Evolutionary conservation across 345 rosid species (phyloP), one percentile per base, ranked within the genome.

Genomic region (Diplotaxis tenuifolia): DNA sequence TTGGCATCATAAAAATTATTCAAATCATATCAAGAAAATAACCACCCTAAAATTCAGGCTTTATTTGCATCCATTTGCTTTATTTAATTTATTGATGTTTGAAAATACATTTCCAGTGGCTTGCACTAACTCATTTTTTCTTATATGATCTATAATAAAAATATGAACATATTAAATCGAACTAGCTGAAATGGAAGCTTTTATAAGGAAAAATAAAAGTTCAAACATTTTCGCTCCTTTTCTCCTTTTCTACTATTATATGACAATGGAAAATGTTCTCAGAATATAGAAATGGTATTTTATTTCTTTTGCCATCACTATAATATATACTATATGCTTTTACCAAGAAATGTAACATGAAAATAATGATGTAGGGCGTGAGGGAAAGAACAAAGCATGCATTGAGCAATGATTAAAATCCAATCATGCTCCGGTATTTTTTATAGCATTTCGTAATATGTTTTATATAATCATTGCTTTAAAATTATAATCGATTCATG

Each of bases 341-440:
- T 55, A 64, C 60, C 66, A 49, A 67, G 54, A 67, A 59, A 58
- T 61, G 49, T 52, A 57, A 66, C 52, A 74, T 47, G 66, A 58
- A 27, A 45, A 57, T 47, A 65, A n/a, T n/a, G n/a, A n/a, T 75
- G 69, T 68, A 75, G 78, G 68, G 69, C 69, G 69, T 68, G 74
- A 75, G 64, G 45, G 57, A 19, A 55, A 68, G 57, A 68, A 19
- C 57, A 62, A 45, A 68, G 79, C 79, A 68, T 75, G 79, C 74
- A 68, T 68, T 68, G 74, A 53, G 74, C 74, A 75, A 68, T 75
- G 69, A 75, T 75, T 75, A n/a, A 52, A 50, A 9, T 20, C 74
- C 74, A 68, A 75, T 75, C 74, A 75, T 75, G 74, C 78, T 61
- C 28, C 32, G 11, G 18, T 50, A 25, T 25, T 50, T 67, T 36